Percentiles rank a stretch among this genome's conserved stretches.
Conservation (phyloP, 1,284 basidiomycete genomes). For the Cutaneotrichosporon mucoides region DNA sequence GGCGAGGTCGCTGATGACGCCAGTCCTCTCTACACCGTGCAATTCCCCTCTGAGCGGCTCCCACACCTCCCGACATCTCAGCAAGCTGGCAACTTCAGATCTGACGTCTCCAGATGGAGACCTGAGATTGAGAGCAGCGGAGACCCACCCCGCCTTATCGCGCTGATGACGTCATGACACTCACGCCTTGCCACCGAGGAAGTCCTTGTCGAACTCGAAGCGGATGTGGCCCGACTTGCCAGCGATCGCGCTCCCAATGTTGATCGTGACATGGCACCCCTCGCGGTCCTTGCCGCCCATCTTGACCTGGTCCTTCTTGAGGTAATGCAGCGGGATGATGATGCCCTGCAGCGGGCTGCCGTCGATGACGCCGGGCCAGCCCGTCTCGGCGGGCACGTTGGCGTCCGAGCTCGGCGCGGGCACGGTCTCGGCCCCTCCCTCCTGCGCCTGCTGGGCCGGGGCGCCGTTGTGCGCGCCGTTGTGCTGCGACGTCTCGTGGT, state of each 20-base stretch:
- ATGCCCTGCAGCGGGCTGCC: conserved; percentile 32
- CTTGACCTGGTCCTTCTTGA: conserved; percentile 28
- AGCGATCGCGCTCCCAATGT: conserved; percentile 7
- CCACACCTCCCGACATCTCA: too few relatives aligned
- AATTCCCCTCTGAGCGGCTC: too few relatives aligned
- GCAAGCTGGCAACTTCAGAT: too few relatives aligned
- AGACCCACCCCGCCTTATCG: too few relatives aligned
- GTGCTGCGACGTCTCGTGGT: too few relatives aligned
- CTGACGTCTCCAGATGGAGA: too few relatives aligned
- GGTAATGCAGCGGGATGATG: conserved; percentile 23
- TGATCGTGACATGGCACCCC: conserved; percentile 3
- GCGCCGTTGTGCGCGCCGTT: too few relatives aligned
- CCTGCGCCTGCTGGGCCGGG: too few relatives aligned
- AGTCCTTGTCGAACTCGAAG: conserved; percentile 46
- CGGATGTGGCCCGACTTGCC: conserved; percentile 36
- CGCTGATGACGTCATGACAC: conserved; percentile 8
- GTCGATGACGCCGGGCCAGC: conserved; percentile 39
- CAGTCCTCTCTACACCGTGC: too few relatives aligned
- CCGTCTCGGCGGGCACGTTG: conserved; percentile 27
- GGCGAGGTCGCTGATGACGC: too few relatives aligned
- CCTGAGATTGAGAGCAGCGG: too few relatives aligned
- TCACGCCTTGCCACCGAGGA: conserved; percentile 46
- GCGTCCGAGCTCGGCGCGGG: background rate
- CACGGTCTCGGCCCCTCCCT: too few relatives aligned
- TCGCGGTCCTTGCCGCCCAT: conserved; percentile 4